These are phyloP conservation scores for Coemansia sp. DNA, from an alignment of 192 early-diverging fungal species.

Conservation along the genomic window DNA sequence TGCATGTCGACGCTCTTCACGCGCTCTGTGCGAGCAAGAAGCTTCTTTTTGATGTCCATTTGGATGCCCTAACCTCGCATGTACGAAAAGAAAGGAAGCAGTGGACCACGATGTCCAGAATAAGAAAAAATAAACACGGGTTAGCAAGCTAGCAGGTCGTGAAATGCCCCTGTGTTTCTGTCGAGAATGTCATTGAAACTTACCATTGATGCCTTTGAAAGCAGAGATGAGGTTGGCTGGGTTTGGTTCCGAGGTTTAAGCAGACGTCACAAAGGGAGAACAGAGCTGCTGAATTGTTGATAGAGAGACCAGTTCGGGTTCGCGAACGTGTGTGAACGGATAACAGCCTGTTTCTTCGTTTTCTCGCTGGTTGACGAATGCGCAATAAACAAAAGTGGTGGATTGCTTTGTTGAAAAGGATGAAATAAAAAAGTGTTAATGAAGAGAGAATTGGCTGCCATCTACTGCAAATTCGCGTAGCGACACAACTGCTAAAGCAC, in stretches of 20 bases:
- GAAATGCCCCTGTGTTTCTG: background rate
- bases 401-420: background rate
- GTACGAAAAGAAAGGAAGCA: no score
- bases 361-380: background rate
- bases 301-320: background rate
- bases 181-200: background rate
- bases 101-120: no score
- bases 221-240: background rate
- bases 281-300: background rate
- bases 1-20: constrained; percentile 99
- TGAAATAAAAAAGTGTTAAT: background rate
- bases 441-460: background rate
- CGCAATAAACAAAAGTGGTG: background rate
- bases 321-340: background rate
- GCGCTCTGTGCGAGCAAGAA: constrained; percentile 78
- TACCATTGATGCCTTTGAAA: background rate
- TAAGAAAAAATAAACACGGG: no score
- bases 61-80: constrained; percentile 51
- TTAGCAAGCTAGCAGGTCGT: no score
- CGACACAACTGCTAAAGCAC: background rate
- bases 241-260: background rate
- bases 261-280: background rate
- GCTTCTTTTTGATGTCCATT: constrained; percentile 61
- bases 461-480: background rate
- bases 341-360: background rate